Evolutionary conservation across 2,329 filamentous ascomycete species (phyloP).

Genomic region (Emydomyces testavorans): DNA sequence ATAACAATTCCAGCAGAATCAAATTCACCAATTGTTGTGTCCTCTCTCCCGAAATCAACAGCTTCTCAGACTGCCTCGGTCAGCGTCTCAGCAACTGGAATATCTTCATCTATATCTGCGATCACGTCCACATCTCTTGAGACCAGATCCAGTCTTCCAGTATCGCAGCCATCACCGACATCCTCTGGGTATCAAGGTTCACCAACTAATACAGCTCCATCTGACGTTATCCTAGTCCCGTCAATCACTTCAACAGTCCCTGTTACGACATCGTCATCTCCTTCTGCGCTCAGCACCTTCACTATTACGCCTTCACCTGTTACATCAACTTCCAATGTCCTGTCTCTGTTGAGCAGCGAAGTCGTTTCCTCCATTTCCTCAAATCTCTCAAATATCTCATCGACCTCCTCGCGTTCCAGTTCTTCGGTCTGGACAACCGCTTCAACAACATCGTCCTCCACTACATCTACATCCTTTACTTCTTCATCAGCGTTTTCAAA

Average conservation of each 20-base stretch:
- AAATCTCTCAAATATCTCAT: neutral
- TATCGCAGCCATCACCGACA: neutral
- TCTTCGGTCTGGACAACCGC: constrained; percentile 5
- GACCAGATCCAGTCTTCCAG: neutral
- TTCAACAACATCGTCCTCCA: constrained; percentile 4
- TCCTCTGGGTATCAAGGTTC: neutral
- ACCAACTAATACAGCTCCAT: neutral
- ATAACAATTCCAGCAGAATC: constrained; percentile 20
- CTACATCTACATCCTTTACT: constrained; percentile 13
- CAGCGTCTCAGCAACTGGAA: neutral
- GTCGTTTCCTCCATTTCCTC: neutral
- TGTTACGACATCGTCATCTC: neutral
- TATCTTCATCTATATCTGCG: neutral
- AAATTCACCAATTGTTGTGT: constrained; percentile 12
- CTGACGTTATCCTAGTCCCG: neutral
- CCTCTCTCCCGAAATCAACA: neutral
- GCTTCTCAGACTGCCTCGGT: constrained; percentile 1
- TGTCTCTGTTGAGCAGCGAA: neutral
- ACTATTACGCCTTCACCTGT: neutral
- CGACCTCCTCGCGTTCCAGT: neutral
- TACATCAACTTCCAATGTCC: neutral
- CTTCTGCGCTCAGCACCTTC: neutral
- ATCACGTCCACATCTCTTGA: neutral
- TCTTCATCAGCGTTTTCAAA: constrained; percentile 11
- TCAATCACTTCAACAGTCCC: neutral